A percentile compares a stretch with the other conserved stretches of the same genome.
Evolutionary conservation across 2,329 filamentous ascomycete genomes (phyloP).

Genomic region (Purpureocillium lavendulum): DNA sequence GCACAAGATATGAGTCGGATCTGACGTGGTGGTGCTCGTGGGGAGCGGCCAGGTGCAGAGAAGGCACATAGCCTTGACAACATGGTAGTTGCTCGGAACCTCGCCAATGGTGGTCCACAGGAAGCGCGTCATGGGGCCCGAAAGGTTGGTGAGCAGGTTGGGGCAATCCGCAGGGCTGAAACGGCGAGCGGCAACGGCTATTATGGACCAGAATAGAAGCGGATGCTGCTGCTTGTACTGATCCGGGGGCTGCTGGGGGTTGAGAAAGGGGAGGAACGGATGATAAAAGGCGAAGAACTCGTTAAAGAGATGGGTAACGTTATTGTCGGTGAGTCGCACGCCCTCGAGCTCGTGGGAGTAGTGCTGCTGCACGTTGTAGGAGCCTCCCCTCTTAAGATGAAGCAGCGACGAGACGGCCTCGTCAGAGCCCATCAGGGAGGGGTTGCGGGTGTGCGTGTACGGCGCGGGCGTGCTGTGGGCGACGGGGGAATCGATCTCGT

Average conservation of each 20-base stretch:
- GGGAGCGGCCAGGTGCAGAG: conserved; percentile 77
- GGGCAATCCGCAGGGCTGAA: conserved; percentile 50
- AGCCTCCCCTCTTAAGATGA: conserved; percentile 57
- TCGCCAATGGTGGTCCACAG: conserved; percentile 72
- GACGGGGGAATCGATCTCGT: conserved; percentile 52
- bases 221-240: conserved; percentile 69
- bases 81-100: conserved; percentile 69
- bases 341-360: conserved; percentile 55
- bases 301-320: conserved; percentile 57
- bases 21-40: conserved; percentile 70
- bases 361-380: conserved; percentile 50
- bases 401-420: conserved; percentile 60
- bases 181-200: conserved; percentile 66
- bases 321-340: conserved; percentile 54
- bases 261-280: conserved; percentile 69
- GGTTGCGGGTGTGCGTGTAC: conserved; percentile 52
- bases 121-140: conserved; percentile 59
- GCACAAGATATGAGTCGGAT: conserved; percentile 73
- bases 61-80: conserved; percentile 73
- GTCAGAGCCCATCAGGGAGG: conserved; percentile 58
- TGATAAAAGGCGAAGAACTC: conserved; percentile 73
- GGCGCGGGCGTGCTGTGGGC: conserved; percentile 36
- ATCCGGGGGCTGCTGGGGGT: conserved; percentile 57
- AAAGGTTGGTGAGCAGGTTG: conserved; percentile 57
- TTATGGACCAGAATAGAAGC: conserved; percentile 78